Percentiles rank a stretch among this genome's conserved stretches.
Evolutionary conservation across 345 rosid genomes (phyloP).

Genomic region (Xanthoceras sorbifolium): DNA sequence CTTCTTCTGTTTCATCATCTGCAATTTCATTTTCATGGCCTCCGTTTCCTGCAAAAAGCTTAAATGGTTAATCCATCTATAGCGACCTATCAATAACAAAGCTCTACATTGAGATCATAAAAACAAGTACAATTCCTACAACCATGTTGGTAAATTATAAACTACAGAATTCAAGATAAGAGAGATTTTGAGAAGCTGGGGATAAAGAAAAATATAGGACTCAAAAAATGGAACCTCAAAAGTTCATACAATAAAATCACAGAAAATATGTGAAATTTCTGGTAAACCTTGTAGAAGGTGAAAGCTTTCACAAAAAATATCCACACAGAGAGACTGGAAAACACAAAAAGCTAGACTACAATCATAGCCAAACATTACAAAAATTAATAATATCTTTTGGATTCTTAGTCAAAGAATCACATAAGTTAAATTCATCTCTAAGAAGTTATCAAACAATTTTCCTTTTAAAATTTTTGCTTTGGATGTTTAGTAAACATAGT

Average conservation of each 20-base stretch:
- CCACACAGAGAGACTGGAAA: background rate
- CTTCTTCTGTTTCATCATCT: conserved; percentile 58
- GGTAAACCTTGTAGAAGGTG: background rate
- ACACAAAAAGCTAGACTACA: background rate
- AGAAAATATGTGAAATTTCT: background rate
- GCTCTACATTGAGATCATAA: background rate
- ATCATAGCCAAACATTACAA: background rate
- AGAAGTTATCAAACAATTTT: background rate
- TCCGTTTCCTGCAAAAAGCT: conserved; percentile 62
- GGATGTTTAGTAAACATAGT: too few species aligned
- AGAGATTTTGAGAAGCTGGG: background rate
- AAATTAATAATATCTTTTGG: background rate
- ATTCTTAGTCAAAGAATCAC: background rate
- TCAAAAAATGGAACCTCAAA: background rate
- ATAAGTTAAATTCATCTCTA: background rate
- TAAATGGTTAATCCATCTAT: background rate
- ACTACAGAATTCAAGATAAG: background rate
- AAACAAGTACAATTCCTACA: background rate
- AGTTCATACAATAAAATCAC: background rate
- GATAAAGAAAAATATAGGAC: background rate
- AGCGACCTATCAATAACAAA: background rate
- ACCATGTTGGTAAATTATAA: background rate
- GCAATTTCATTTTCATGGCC: conserved; percentile 48
- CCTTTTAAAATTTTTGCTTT: background rate
- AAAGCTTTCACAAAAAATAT: background rate